Evolutionary conservation across 2,329 filamentous ascomycete species (phyloP).

Genomic region (Paecilomyces niveus): DNA sequence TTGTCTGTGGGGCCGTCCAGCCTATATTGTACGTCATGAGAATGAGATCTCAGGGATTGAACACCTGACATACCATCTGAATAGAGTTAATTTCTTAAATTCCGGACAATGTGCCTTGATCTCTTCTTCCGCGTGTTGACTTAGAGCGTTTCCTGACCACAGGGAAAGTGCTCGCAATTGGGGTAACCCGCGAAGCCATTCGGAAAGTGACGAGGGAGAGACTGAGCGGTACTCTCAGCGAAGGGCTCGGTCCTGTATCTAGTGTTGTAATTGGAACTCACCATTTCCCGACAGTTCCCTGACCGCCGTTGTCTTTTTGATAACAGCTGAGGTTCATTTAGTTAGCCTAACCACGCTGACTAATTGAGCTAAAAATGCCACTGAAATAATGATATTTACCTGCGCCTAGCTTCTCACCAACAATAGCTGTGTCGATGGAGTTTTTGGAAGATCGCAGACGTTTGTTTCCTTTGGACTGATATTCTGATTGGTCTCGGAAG

Average conservation of each 20-base stretch:
- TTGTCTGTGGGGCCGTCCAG: conserved; percentile 25
- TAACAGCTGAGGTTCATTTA: conserved; percentile 33
- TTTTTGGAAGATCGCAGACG: conserved; percentile 14
- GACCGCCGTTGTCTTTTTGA: conserved; percentile 45
- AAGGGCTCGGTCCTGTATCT: not conserved
- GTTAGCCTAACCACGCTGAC: conserved; percentile 4
- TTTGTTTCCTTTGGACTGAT: conserved; percentile 13
- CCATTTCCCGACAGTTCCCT: conserved; percentile 52
- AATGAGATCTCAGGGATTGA: not conserved
- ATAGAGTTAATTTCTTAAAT: conserved; percentile 56
- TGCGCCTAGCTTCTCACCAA: conserved; percentile 43
- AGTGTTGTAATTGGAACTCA: conserved; percentile 16
- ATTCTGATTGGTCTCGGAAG: conserved; percentile 6
- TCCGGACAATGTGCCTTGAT: conserved; percentile 54
- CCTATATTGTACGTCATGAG: conserved; percentile 21
- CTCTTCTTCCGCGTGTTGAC: conserved; percentile 45
- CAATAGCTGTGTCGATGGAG: conserved; percentile 27
- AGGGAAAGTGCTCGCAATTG: conserved; percentile 54
- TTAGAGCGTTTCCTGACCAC: conserved; percentile 55
- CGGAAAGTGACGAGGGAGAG: conserved; percentile 45
- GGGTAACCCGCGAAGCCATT: conserved; percentile 54
- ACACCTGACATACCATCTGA: conserved; percentile 37
- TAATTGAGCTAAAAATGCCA: not conserved
- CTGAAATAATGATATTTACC: conserved; percentile 20
- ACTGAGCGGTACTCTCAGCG: conserved; percentile 25